These are phyloP conservation scores for Globisporangium rhizosaccharum DNA, from an alignment of 352 stramenopile genomes.

Conservation along the genomic window DNA sequence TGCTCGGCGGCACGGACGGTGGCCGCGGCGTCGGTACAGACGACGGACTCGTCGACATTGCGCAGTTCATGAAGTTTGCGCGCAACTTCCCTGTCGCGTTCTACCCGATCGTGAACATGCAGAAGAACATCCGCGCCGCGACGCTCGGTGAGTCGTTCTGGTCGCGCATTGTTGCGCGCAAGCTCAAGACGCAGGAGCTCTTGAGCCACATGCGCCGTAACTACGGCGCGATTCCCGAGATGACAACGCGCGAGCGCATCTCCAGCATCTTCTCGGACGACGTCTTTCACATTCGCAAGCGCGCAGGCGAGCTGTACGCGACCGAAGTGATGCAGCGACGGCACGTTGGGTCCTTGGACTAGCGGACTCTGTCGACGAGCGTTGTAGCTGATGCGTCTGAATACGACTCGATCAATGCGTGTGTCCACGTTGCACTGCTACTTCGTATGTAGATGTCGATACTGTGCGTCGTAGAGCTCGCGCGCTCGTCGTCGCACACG, in stretches of 20 bases:
- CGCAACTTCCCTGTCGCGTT: conserved; percentile 45
- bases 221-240: conserved; percentile 31
- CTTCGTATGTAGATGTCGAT: neutral
- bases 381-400: neutral
- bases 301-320: conserved; percentile 40
- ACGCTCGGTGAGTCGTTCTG: conserved; percentile 39
- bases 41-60: conserved; percentile 40
- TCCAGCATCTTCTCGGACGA: conserved; percentile 44
- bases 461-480: conserved; percentile 27
- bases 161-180: conserved; percentile 35
- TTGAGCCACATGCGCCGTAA: conserved; percentile 60
- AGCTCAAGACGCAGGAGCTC: conserved; percentile 46
- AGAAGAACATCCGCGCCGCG: conserved; percentile 38
- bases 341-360: conserved; percentile 13
- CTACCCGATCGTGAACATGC: conserved; percentile 53
- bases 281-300: conserved; percentile 38
- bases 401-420: neutral
- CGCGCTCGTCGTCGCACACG: conserved; percentile 29
- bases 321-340: conserved; percentile 31
- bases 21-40: conserved; percentile 14
- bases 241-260: conserved; percentile 34
- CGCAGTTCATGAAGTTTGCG: conserved; percentile 49
- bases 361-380: neutral
- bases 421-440: neutral
- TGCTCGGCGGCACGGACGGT: conserved; percentile 36